Evolutionary conservation across 2,329 filamentous ascomycete species (phyloP).

Genomic region (Colletotrichum chrysophilum): DNA sequence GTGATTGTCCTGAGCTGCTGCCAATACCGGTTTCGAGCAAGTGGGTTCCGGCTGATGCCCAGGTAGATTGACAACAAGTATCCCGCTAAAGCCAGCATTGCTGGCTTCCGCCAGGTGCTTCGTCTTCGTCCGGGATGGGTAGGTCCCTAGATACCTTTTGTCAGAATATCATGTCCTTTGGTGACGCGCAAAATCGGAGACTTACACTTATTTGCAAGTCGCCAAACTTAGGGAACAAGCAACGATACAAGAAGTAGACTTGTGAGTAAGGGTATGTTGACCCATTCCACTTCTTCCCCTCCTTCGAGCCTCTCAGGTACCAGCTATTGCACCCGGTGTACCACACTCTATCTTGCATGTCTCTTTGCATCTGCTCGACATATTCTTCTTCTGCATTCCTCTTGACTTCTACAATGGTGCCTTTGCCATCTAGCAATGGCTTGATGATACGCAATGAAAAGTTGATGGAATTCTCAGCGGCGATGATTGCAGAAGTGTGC

Average conservation of each 20-base stretch:
- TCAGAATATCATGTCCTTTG: neutral
- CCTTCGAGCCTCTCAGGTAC: conserved; percentile 33
- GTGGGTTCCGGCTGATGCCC: neutral
- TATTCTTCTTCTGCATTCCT: conserved; percentile 38
- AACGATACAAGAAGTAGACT: conserved; percentile 37
- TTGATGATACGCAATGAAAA: conserved; percentile 64
- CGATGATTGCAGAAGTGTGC: conserved; percentile 64
- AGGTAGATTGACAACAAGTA: neutral
- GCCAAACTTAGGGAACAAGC: conserved; percentile 37
- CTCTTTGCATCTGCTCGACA: conserved; percentile 34
- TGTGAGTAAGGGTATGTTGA: conserved; percentile 41
- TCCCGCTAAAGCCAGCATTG: neutral
- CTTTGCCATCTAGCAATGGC: conserved; percentile 42
- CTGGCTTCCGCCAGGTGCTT: neutral
- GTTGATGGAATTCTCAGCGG: conserved; percentile 65
- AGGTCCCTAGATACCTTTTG: neutral
- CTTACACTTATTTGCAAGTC: conserved; percentile 39
- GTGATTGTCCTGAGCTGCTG: neutral
- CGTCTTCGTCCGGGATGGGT: neutral
- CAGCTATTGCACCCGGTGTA: conserved; percentile 38
- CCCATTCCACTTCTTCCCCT: conserved; percentile 36
- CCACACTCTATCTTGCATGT: conserved; percentile 35
- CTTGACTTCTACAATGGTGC: conserved; percentile 35
- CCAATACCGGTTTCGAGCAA: neutral
- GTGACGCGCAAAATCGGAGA: neutral